Evolutionary conservation across 2,329 filamentous ascomycete genomes (phyloP).

Genomic region (Aspergillus neoniger): DNA sequence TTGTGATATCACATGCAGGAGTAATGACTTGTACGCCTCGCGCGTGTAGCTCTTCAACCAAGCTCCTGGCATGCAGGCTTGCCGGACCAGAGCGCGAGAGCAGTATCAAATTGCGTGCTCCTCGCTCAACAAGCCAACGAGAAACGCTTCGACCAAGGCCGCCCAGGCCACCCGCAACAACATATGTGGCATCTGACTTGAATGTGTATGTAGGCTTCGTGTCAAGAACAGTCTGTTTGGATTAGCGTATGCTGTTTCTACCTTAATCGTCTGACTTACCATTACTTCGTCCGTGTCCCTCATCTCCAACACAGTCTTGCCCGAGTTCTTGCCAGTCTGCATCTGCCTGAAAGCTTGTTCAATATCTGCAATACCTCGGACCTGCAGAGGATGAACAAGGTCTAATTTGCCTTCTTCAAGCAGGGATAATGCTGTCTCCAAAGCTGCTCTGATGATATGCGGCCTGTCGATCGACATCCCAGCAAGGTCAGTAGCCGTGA

Average conservation of each 20-base stretch:
- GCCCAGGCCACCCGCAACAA: constrained; percentile 38
- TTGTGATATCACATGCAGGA: constrained; percentile 11
- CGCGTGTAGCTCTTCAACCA: constrained; percentile 4
- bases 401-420: constrained; percentile 22
- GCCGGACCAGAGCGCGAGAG: constrained; percentile 20
- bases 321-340: constrained; percentile 39
- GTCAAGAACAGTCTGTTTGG: constrained; percentile 8
- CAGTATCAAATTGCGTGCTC: constrained; percentile 37
- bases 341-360: constrained; percentile 33
- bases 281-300: constrained; percentile 3
- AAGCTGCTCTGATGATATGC: not conserved
- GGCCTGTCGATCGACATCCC: constrained; percentile 10
- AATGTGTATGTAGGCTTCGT: constrained; percentile 7
- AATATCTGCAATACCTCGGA: constrained; percentile 30
- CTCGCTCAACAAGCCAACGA: constrained; percentile 35
- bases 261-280: not conserved
- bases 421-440: constrained; percentile 4
- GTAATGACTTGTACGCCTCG: not conserved
- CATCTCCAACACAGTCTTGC: constrained; percentile 39
- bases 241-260: not conserved
- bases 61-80: not conserved
- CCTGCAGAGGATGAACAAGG: constrained; percentile 32
- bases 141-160: constrained; percentile 35
- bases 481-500: constrained; percentile 9
- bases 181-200: constrained; percentile 25